phyloP scores from a whole-genome alignment of 1,284 basidiomycete genomes.

The Boletellus deceptivus region DNA sequence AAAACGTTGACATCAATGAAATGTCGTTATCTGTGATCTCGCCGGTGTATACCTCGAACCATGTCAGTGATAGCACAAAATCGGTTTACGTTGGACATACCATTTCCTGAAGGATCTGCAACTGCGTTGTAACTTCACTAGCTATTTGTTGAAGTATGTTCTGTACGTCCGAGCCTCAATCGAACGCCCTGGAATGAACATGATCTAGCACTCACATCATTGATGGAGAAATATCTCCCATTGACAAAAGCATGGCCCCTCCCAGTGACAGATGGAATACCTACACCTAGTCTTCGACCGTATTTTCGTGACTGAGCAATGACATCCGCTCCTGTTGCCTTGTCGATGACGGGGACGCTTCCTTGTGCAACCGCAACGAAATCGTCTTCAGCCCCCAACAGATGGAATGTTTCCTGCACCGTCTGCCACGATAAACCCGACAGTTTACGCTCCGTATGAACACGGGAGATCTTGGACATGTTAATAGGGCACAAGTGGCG shows the following conservation, averaged over 20 bases:
- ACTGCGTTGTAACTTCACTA: slow-evolving; percentile 55
- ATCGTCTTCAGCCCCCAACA: slow-evolving; percentile 30
- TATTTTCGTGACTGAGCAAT: slow-evolving; percentile 51
- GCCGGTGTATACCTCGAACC: slow-evolving; percentile 61
- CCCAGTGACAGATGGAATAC: slow-evolving; percentile 13
- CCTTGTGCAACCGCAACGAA: slow-evolving; percentile 45
- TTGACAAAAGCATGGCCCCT: slow-evolving; percentile 82
- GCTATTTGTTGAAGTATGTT: slow-evolving; percentile 68
- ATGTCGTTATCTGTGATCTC: slow-evolving; percentile 56
- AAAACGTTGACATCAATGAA: slow-evolving; percentile 65
- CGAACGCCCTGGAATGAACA: background rate
- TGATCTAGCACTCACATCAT: slow-evolving; percentile 55
- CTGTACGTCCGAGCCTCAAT: slow-evolving; percentile 37
- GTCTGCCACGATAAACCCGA: slow-evolving; percentile 45
- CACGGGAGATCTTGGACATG: slow-evolving; percentile 36
- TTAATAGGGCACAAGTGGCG: background rate
- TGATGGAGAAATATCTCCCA: slow-evolving; percentile 73
- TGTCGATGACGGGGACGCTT: slow-evolving; percentile 22
- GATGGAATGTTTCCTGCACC: slow-evolving; percentile 44
- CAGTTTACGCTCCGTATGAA: slow-evolving; percentile 34
- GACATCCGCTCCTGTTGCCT: slow-evolving; percentile 22
- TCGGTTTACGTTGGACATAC: slow-evolving; percentile 36
- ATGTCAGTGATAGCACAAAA: slow-evolving; percentile 2
- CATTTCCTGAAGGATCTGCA: slow-evolving; percentile 71
- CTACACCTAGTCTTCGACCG: slow-evolving; percentile 49